Conservation (phyloP, 495 filamentous ascomycete species). For the Aspergillus incahuasiensis region DNA sequence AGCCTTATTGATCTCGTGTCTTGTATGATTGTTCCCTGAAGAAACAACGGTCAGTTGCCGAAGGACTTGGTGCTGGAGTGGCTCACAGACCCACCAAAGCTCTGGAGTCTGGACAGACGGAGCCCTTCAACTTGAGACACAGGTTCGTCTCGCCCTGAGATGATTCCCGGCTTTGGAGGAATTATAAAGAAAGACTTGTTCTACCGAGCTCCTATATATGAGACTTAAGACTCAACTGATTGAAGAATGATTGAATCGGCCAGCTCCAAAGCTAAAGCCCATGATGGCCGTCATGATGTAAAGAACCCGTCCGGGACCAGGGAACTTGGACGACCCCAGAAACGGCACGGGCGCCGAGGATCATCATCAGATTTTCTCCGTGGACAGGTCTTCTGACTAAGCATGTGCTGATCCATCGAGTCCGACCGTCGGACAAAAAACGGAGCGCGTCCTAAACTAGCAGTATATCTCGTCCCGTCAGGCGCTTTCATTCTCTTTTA, state of each 20-base stretch:
- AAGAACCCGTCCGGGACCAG: slow-evolving; percentile 18
- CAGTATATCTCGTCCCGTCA: neutral
- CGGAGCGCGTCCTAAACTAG: slow-evolving; percentile 1
- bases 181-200: neutral
- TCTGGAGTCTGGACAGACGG: neutral
- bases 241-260: neutral
- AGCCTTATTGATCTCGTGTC: neutral
- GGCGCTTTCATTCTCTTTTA: neutral
- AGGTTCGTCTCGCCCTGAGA: neutral
- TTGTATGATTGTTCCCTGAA: neutral
- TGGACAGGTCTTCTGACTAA: slow-evolving; percentile 5
- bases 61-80: neutral
- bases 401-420: neutral
- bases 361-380: neutral
- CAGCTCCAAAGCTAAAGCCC: neutral
- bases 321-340: slow-evolving; percentile 7
- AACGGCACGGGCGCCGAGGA: neutral
- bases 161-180: neutral
- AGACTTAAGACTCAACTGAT: neutral
- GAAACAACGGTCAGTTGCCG: neutral
- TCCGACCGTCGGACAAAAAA: slow-evolving; percentile 7
- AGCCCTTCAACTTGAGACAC: neutral
- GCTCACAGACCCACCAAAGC: slow-evolving; percentile 4
- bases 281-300: slow-evolving; percentile 30
- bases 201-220: too few species aligned